Evolutionary conservation across 2,329 filamentous ascomycete genomes (phyloP).

Genomic region (Fusarium piperis): DNA sequence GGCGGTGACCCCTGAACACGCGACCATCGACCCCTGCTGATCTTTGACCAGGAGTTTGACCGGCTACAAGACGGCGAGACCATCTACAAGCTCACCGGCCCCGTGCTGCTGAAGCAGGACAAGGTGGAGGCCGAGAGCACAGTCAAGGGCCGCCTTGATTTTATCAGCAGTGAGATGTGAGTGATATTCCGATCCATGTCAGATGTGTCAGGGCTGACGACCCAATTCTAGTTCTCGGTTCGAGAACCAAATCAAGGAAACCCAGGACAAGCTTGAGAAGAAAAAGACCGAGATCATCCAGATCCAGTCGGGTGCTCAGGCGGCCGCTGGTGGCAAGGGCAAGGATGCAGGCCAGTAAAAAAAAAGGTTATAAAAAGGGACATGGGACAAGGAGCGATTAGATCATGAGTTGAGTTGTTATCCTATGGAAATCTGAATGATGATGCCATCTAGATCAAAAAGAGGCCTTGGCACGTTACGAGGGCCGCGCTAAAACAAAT

Average conservation of each 20-base stretch:
- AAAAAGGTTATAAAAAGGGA: not conserved
- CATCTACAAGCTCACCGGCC: conserved; percentile 96
- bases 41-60: conserved; percentile 75
- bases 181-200: conserved; percentile 43
- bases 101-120: conserved; percentile 94
- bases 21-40: conserved; percentile 23
- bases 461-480: conserved; percentile 15
- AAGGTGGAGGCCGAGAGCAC: conserved; percentile 89
- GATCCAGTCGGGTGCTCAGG: conserved; percentile 61
- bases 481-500: conserved; percentile 29
- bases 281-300: conserved; percentile 70
- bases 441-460: conserved; percentile 35
- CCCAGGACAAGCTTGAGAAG: conserved; percentile 65
- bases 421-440: conserved; percentile 37
- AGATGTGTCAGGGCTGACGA: conserved; percentile 19
- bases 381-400: conserved; percentile 20
- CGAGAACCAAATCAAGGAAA: conserved; percentile 64
- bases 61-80: conserved; percentile 81
- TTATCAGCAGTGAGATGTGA: conserved; percentile 93
- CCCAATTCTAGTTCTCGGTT: conserved; percentile 48
- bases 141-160: conserved; percentile 89
- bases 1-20: conserved; percentile 10
- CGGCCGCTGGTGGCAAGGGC: conserved; percentile 47
- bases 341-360: conserved; percentile 38
- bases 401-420: conserved; percentile 45